Evolutionary conservation across 164 flowering plant species (phyloP).

Genomic region (Berberis vulgaris): DNA sequence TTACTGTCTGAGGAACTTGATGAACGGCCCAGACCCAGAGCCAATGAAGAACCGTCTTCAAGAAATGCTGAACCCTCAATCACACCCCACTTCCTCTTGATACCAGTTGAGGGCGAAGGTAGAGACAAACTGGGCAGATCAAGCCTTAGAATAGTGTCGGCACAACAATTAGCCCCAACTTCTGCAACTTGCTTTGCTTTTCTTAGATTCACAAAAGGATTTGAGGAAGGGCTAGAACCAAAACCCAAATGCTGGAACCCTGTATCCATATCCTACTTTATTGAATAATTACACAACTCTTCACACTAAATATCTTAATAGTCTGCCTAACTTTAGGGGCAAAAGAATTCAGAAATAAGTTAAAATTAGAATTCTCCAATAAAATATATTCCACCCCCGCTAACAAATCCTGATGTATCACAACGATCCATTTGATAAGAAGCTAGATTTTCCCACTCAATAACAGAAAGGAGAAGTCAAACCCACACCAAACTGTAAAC

Average conservation of each 20-base stretch:
- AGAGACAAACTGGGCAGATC: slow-evolving; percentile 37
- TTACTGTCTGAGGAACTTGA: slow-evolving; percentile 85
- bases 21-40: slow-evolving; percentile 58
- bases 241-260: slow-evolving; percentile 40
- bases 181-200: slow-evolving; percentile 21
- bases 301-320: slow-evolving; percentile 15
- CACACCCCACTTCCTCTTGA: slow-evolving; percentile 60
- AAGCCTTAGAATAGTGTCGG: slow-evolving; percentile 53
- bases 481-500: no score
- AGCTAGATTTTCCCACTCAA: slow-evolving; percentile 17
- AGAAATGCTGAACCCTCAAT: slow-evolving; percentile 29
- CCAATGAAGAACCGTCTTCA: slow-evolving; percentile 41
- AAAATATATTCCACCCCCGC: slow-evolving; percentile 63
- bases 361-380: slow-evolving; percentile 29
- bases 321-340: slow-evolving; percentile 56
- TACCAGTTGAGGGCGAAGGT: slow-evolving; percentile 38
- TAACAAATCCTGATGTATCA: slow-evolving; percentile 95
- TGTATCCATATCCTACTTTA: slow-evolving; percentile 28
- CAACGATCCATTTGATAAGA: slow-evolving; percentile 62
- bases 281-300: slow-evolving; percentile 19
- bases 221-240: slow-evolving; percentile 29
- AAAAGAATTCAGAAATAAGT: slow-evolving; percentile 18
- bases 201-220: slow-evolving; percentile 43
- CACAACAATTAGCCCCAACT: slow-evolving; percentile 14
- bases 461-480: slow-evolving; percentile 3